A percentile compares a stretch with the other conserved stretches of the same genome.
Evolutionary conservation across 129 eudicot genomes (phyloP).

Genomic region (Scalesia atractyloides): DNA sequence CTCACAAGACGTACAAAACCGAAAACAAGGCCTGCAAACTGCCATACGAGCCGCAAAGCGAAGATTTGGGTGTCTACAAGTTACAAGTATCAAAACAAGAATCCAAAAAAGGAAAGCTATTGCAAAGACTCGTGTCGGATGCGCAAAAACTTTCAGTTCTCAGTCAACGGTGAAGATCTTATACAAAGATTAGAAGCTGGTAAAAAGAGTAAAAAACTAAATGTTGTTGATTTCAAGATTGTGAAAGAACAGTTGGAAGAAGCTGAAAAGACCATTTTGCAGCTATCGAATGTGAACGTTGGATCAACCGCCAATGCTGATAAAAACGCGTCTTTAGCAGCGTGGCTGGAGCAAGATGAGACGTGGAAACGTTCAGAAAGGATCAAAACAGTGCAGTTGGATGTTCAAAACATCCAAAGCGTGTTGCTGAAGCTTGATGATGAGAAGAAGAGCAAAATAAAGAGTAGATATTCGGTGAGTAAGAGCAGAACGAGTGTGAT

Average conservation of each 20-base stretch:
- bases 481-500: constrained; percentile 58
- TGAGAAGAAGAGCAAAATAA: constrained; percentile 64
- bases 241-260: constrained; percentile 69
- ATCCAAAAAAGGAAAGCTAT: constrained; percentile 42
- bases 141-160: constrained; percentile 60
- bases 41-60: constrained; percentile 55
- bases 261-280: constrained; percentile 59
- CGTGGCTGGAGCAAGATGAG: constrained; percentile 48
- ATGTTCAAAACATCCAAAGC: constrained; percentile 73
- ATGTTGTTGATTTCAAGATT: constrained; percentile 55
- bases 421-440: constrained; percentile 61
- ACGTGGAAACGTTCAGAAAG: constrained; percentile 75
- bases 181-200: constrained; percentile 52
- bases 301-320: constrained; percentile 51
- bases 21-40: constrained; percentile 41
- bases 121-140: constrained; percentile 73
- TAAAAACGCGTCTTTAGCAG: constrained; percentile 45
- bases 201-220: constrained; percentile 44
- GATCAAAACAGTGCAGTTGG: constrained; percentile 74
- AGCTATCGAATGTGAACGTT: constrained; percentile 54
- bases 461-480: constrained; percentile 49
- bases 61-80: constrained; percentile 74
- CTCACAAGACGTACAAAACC: constrained; percentile 39
- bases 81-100: constrained; percentile 34
- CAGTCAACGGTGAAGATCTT: constrained; percentile 51